Base-by-base conservation (phyloP, 805 yeast genomes). In the Kodamaea leandrae region DNA sequence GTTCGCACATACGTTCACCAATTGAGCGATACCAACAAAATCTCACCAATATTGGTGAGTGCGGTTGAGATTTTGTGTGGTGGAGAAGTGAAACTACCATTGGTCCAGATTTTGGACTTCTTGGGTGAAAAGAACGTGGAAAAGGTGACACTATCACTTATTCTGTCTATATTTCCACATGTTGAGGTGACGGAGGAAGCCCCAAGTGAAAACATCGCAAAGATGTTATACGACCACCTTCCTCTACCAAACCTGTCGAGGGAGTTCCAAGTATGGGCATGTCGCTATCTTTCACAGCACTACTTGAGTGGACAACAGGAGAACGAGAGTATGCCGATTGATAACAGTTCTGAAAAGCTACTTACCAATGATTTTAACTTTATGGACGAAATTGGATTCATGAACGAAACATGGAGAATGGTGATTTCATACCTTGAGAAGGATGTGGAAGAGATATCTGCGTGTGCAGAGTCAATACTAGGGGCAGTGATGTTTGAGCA, bases 381-480 rank as follows among this genome's bases (percentile, higher is more conserved):
- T 37, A 51, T 38, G 6, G 28, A 29, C 2, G 47, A 51, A 4
- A 53, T 55, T 1, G 41, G 50, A 8, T 48, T 43, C 3, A 30
- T 72, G 24, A 57, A 65, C 43, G 41, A 52, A 6, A 40, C 64
- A 0, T 60, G 69, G 39, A 44, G 49, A 2, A 39, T 48, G 8
- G 48, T 75, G 24, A 16, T 59, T 0, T 41, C 48, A 0, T 41
- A 45, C 7, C 40, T 54, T 9, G 44, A 50, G 1, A 46, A 51
- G 9, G 44, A 49, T 1, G 46, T 50, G 1, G 41, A 50, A 2
- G 49, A 51, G 8, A 58, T 48, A 19, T 44, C 47, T 4, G 56
- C 57, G 4, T 52, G 64, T 37, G 58, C 71, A 32, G 77, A 76
- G 28, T 45, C 67, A 3, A 51, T 71, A 4, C 29, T 71, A 6